phyloP scores from a whole-genome alignment of 176 grass and related monocot species.

The Bolboschoenus planiculmis region DNA sequence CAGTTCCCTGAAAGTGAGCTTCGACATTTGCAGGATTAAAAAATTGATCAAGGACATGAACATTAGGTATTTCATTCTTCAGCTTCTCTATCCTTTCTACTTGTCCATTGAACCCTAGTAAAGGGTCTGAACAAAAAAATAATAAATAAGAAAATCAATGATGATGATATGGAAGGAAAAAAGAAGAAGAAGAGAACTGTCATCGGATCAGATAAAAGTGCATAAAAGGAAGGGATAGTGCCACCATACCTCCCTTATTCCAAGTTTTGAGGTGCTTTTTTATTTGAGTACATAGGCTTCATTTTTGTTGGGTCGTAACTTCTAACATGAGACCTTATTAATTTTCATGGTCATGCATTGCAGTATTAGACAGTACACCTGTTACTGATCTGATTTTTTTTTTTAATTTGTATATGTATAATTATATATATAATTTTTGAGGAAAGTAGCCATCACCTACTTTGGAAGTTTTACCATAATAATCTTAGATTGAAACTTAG shows the following conservation, averaged over 20 bases:
- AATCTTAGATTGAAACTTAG: background rate
- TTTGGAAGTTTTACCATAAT: background rate
- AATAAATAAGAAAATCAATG: background rate
- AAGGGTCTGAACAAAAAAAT: conserved; percentile 44
- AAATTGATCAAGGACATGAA: conserved; percentile 59
- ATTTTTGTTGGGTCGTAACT: background rate
- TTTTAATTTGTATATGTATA: no score
- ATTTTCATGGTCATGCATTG: background rate
- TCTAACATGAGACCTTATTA: background rate
- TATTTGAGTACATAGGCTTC: background rate
- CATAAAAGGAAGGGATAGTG: no score
- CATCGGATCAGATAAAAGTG: background rate
- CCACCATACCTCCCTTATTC: no score
- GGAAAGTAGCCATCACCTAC: background rate
- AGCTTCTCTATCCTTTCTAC: conserved; percentile 46
- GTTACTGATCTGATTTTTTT: background rate
- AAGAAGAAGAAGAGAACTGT: background rate
- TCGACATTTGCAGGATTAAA: conserved; percentile 52
- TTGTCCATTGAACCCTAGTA: conserved; percentile 37
- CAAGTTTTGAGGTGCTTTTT: background rate
- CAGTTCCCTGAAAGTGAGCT: conserved; percentile 53
- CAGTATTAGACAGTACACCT: background rate
- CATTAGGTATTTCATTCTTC: conserved; percentile 47
- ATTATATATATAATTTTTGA: background rate
- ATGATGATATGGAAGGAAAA: background rate